phyloP scores from a whole-genome alignment of 768 basidiomycete species.

The Tremella fuciformis region DNA sequence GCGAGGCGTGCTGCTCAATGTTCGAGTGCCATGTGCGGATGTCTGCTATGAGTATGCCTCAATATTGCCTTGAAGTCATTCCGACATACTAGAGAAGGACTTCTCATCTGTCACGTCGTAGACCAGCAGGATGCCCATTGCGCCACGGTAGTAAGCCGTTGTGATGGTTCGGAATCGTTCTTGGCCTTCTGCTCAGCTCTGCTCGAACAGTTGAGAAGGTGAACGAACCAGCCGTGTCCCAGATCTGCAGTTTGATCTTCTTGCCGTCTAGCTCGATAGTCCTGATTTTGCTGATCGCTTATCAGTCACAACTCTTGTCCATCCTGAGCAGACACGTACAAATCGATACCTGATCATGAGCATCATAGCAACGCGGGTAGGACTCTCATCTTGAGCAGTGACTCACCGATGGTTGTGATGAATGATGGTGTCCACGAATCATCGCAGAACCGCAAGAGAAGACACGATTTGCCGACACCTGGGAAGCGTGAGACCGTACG shows the following conservation, averaged over 20 bases:
- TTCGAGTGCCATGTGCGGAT: conserved; percentile 98
- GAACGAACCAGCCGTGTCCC: conserved; percentile 74
- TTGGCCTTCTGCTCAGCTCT: conserved; percentile 60
- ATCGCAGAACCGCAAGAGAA: conserved; percentile 76
- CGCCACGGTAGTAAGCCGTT: conserved; percentile 97
- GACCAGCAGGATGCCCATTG: conserved; percentile 97
- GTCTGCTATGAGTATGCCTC: conserved; percentile 58
- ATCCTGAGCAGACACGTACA: conserved; percentile 3
- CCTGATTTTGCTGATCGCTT: conserved; percentile 62
- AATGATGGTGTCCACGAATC: conserved; percentile 99
- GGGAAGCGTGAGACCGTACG: background rate
- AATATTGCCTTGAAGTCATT: background rate
- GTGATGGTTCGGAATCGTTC: conserved; percentile 97
- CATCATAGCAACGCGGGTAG: background rate
- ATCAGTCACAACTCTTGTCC: background rate
- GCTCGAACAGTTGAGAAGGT: background rate
- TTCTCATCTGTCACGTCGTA: conserved; percentile 81
- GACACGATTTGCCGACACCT: conserved; percentile 87
- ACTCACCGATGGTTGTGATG: conserved; percentile 90
- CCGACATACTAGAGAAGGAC: conserved; percentile 90
- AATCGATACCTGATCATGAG: conserved; percentile 9
- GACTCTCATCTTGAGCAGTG: background rate
- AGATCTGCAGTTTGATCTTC: conserved; percentile 97
- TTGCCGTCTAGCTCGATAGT: conserved; percentile 98
- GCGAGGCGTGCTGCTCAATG: conserved; percentile 97